phyloP scores from a whole-genome alignment of 73 alveolate species.

The Strombidium stylifer region DNA sequence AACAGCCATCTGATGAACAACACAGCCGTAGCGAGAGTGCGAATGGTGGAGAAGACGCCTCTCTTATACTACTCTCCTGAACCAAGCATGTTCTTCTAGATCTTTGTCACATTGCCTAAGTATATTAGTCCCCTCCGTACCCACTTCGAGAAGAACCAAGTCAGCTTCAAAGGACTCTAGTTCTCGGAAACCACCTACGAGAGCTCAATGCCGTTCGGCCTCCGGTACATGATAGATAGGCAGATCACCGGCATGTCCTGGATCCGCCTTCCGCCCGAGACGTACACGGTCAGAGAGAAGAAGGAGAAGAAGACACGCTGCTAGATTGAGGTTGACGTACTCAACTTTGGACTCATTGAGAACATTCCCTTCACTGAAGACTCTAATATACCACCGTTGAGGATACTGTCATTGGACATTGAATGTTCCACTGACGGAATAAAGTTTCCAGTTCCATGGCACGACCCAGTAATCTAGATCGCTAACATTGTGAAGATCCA shows the following conservation, averaged over 20 bases:
- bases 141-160: slow-evolving; percentile 68
- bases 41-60: slow-evolving; percentile 21
- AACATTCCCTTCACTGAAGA: slow-evolving; percentile 77
- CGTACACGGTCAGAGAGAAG: slow-evolving; percentile 50
- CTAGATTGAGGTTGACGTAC: slow-evolving; percentile 95
- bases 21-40: neutral
- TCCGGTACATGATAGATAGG: slow-evolving; percentile 98
- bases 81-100: slow-evolving; percentile 70
- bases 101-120: slow-evolving; percentile 81
- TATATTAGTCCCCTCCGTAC: slow-evolving; percentile 82
- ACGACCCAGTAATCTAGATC: slow-evolving; percentile 94
- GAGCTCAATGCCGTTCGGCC: slow-evolving; percentile 96
- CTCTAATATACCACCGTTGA: slow-evolving; percentile 96
- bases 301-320: slow-evolving; percentile 66
- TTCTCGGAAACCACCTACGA: slow-evolving; percentile 89
- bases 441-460: slow-evolving; percentile 79
- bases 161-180: slow-evolving; percentile 20
- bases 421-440: slow-evolving; percentile 94
- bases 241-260: slow-evolving; percentile 96
- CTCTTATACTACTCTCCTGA: slow-evolving; percentile 75
- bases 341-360: slow-evolving; percentile 69
- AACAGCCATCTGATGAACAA: slow-evolving; percentile 3
- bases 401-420: slow-evolving; percentile 98
- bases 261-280: slow-evolving; percentile 73
- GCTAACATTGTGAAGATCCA: slow-evolving; percentile 93